phyloP scores from a whole-genome alignment of 345 rosid species.

The Euphorbia peplus region DNA sequence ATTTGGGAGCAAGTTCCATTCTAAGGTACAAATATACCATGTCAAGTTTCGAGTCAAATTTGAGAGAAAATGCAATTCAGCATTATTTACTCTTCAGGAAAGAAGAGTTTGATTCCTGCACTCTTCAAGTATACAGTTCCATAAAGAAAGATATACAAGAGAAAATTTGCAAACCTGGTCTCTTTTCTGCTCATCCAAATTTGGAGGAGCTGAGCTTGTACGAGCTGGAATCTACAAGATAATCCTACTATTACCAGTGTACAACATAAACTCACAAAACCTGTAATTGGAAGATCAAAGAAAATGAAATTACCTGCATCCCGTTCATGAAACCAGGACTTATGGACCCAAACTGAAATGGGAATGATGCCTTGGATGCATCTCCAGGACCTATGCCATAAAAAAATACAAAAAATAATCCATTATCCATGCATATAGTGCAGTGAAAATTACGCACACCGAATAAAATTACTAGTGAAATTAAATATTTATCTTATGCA shows the following conservation, averaged over 20 bases:
- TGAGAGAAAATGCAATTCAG: neutral
- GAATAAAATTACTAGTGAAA: neutral
- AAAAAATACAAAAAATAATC: constrained; percentile 8
- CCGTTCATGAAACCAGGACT: constrained; percentile 77
- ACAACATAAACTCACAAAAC: neutral
- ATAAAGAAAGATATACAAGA: neutral
- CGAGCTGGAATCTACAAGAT: constrained; percentile 79
- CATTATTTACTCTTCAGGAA: neutral
- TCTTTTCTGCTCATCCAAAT: constrained; percentile 95
- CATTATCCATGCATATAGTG: neutral
- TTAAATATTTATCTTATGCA: neutral
- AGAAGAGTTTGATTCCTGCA: neutral
- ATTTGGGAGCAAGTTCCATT: neutral
- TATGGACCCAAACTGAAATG: constrained; percentile 87
- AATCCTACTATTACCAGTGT: constrained; percentile 11
- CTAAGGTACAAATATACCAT: neutral
- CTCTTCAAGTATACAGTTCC: neutral
- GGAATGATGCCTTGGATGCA: constrained; percentile 55
- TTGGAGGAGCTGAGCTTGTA: constrained; percentile 95
- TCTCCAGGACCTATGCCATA: constrained; percentile 45
- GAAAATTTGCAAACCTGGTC: constrained; percentile 52
- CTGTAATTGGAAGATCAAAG: neutral
- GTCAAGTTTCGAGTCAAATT: neutral
- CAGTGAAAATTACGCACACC: neutral
- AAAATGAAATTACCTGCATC: constrained; percentile 48